Evolutionary conservation across 1,284 basidiomycete genomes (phyloP).

Genomic region (Heterobasidion parviporum): DNA sequence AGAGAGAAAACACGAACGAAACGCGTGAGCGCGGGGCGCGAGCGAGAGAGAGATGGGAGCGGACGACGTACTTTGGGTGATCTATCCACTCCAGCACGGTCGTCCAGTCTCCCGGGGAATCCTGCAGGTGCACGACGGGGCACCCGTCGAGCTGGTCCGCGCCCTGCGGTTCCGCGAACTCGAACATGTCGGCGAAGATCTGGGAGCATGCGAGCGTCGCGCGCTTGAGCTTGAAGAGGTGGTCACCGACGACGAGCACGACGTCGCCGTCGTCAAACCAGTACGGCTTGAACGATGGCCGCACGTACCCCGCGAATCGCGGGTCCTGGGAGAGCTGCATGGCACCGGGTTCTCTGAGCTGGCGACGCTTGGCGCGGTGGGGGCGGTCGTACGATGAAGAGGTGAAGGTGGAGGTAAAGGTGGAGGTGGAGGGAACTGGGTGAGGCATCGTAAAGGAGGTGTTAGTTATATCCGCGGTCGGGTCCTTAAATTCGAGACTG

Average conservation of each 20-base stretch:
- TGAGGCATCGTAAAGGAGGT: background rate
- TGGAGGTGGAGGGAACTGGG: background rate
- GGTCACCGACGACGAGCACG: conserved; percentile 6
- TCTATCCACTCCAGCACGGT: conserved; percentile 4
- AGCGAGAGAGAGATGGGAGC: background rate
- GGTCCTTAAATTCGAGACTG: background rate
- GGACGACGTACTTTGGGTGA: conserved; percentile 4
- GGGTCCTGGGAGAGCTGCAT: background rate
- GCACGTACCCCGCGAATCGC: background rate
- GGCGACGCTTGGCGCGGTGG: background rate
- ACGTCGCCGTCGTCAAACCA: conserved; percentile 8
- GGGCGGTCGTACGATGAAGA: background rate
- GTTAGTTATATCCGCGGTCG: background rate
- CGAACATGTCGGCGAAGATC: conserved; percentile 9
- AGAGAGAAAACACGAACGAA: background rate
- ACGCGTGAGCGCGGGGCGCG: background rate
- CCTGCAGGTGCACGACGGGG: conserved; percentile 6
- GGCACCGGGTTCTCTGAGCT: background rate
- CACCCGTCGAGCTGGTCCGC: conserved; percentile 3
- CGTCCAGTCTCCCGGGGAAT: conserved; percentile 9
- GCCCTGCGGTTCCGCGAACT: conserved; percentile 1
- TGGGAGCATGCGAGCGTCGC: conserved; percentile 4
- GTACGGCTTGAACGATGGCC: conserved; percentile 7
- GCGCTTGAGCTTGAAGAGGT: conserved; percentile 6
- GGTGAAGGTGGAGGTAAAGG: background rate